A percentile compares a stretch with the other conserved stretches of the same genome.
These are phyloP conservation scores for Ophiostoma pallidulum DNA, from an alignment of 2,329 filamentous ascomycete genomes.

Conservation along the genomic window DNA sequence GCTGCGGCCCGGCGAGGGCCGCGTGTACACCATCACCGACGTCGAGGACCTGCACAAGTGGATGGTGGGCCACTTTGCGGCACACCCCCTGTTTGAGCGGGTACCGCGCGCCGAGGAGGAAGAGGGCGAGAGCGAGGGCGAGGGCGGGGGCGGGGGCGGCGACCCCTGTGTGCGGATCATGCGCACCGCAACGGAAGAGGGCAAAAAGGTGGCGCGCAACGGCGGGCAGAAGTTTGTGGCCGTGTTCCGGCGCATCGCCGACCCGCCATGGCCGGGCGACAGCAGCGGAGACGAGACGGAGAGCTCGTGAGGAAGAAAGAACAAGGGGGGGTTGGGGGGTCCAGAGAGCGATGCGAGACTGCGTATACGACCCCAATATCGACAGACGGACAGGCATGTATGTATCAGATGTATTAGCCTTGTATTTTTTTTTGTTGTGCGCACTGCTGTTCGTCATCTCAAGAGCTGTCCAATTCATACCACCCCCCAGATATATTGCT, in stretches of 20 bases:
- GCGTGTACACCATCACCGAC: slow-evolving; percentile 94
- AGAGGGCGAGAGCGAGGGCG: slow-evolving; percentile 38
- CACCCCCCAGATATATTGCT: no score
- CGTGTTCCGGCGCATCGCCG: slow-evolving; percentile 69
- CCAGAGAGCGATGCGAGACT: no score
- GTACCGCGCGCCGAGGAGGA: slow-evolving; percentile 54
- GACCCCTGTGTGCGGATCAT: slow-evolving; percentile 65
- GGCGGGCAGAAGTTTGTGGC: slow-evolving; percentile 85
- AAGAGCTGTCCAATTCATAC: no score
- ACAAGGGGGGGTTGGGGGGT: background rate
- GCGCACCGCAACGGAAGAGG: slow-evolving; percentile 84
- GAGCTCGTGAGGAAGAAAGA: background rate
- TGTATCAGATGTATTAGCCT: no score
- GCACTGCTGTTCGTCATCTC: no score
- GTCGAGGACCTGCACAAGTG: slow-evolving; percentile 88
- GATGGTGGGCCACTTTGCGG: slow-evolving; percentile 82
- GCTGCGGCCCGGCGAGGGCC: slow-evolving; percentile 62
- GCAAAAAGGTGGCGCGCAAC: slow-evolving; percentile 91
- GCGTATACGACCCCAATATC: no score
- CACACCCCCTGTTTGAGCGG: slow-evolving; percentile 69
- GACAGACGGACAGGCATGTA: no score
- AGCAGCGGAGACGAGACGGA: background rate
- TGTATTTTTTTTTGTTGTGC: no score
- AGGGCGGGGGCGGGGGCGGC: slow-evolving; percentile 38
- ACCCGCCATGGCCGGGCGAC: slow-evolving; percentile 57